phyloP scores from a whole-genome alignment of 2,329 filamentous ascomycete genomes.

The Rhexocercosporidium sp. region DNA sequence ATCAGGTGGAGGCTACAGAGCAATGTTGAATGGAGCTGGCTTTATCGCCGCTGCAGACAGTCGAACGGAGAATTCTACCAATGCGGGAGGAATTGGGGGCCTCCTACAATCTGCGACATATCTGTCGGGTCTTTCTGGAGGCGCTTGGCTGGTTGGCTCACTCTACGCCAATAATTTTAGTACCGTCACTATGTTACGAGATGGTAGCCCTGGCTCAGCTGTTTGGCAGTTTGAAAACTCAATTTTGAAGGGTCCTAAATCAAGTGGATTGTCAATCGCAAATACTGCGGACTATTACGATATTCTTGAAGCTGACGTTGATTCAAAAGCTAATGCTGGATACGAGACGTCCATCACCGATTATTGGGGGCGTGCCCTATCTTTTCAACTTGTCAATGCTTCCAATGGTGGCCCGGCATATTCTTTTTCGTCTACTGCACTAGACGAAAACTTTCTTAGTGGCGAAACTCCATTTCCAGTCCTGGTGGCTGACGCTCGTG shows the following conservation, averaged over 20 bases:
- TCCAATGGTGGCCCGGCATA: not conserved
- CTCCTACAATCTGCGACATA: not conserved
- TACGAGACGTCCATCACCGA: not conserved
- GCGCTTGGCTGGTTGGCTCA: not conserved
- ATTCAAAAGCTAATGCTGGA: not conserved
- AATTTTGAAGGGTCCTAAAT: not conserved
- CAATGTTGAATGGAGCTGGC: not conserved
- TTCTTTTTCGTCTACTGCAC: not conserved
- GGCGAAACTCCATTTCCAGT: conserved; percentile 67
- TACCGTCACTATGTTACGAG: not conserved
- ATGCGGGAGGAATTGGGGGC: not conserved
- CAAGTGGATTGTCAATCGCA: not conserved
- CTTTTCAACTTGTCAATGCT: not conserved
- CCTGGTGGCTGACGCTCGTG: conserved; percentile 71
- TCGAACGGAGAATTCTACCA: not conserved
- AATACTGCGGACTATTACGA: not conserved
- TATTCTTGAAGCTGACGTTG: not conserved
- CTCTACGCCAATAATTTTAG: not conserved
- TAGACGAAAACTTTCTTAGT: not conserved
- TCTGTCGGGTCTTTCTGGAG: not conserved
- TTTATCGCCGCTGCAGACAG: not conserved
- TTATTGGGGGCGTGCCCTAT: not conserved
- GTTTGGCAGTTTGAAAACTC: not conserved
- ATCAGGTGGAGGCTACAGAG: not conserved
- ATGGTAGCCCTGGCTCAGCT: not conserved